A percentile compares a stretch with the other conserved stretches of the same genome.
These are phyloP conservation scores for Friedmanniomyces simplex DNA, from an alignment of 495 filamentous ascomycete species.

Conservation along the genomic window DNA sequence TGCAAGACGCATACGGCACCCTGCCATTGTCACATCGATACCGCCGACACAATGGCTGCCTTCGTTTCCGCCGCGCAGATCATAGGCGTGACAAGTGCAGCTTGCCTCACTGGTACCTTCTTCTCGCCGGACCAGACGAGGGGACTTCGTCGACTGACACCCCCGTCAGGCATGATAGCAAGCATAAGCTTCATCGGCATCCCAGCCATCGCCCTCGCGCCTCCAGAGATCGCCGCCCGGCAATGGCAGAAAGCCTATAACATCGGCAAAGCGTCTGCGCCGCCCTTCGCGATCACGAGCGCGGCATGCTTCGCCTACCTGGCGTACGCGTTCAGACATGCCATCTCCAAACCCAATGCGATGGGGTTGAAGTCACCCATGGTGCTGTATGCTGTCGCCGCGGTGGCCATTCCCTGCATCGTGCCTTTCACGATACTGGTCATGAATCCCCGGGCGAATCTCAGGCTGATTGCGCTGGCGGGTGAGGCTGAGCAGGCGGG, in stretches of 20 bases:
- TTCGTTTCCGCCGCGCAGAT: background rate
- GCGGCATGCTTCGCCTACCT: conserved; percentile 3
- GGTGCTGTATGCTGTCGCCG: conserved; percentile 7
- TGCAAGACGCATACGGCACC: too few species aligned
- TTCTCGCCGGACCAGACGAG: background rate
- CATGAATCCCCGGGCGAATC: conserved; percentile 10
- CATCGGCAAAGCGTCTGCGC: conserved; percentile 1
- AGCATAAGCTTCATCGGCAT: background rate
- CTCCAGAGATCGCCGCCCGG: background rate
- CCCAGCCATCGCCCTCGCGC: background rate
- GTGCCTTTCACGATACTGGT: conserved; percentile 7
- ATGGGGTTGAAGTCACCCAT: background rate
- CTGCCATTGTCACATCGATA: too few species aligned
- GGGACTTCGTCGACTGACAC: background rate
- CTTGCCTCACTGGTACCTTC: conserved; percentile 3
- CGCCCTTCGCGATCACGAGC: conserved; percentile 1
- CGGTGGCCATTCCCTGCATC: background rate
- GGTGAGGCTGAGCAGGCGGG: background rate
- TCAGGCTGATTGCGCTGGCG: background rate
- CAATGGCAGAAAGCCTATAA: conserved; percentile 6
- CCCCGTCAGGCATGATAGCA: background rate
- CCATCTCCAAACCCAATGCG: background rate
- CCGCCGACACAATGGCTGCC: background rate
- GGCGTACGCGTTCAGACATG: background rate
- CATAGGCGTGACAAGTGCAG: background rate